Conservation (phyloP, 139 green algal species). For the Chlamydomonas urium region DNA sequence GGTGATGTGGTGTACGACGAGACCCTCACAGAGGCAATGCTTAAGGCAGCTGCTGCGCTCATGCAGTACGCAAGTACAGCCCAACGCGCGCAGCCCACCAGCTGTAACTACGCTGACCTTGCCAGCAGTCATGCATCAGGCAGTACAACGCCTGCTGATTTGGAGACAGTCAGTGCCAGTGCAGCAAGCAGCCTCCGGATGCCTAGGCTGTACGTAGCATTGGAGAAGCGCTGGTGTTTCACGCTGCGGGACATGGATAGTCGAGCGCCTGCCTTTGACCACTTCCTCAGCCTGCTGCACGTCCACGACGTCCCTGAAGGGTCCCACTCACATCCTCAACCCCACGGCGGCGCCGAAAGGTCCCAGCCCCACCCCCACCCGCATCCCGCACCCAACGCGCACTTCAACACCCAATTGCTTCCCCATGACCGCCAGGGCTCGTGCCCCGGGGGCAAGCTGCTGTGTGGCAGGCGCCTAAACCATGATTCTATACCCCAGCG, state of each 20-base stretch:
- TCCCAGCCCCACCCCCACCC: neutral
- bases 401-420: no score
- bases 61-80: conserved; percentile 12
- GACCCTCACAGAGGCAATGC: conserved; percentile 27
- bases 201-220: conserved; percentile 18
- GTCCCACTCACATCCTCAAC: no score
- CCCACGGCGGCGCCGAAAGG: neutral
- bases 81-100: neutral
- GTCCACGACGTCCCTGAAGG: no score
- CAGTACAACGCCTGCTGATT: neutral
- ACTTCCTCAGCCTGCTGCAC: conserved; percentile 28
- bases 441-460: conserved; percentile 4
- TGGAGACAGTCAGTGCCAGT: no score
- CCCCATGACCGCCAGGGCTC: neutral
- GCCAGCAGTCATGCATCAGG: neutral
- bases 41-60: conserved; percentile 13
- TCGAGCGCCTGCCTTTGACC: conserved; percentile 23
- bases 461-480: conserved; percentile 14
- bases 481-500: conserved; percentile 5
- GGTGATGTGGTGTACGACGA: conserved; percentile 33
- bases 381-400: neutral
- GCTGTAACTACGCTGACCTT: neutral
- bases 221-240: conserved; percentile 34
- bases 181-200: neutral
- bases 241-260: conserved; percentile 17